Evolutionary conservation across 768 basidiomycete species (phyloP), one percentile per base, ranked within the genome.

Genomic region (Suillus hirtellus): DNA sequence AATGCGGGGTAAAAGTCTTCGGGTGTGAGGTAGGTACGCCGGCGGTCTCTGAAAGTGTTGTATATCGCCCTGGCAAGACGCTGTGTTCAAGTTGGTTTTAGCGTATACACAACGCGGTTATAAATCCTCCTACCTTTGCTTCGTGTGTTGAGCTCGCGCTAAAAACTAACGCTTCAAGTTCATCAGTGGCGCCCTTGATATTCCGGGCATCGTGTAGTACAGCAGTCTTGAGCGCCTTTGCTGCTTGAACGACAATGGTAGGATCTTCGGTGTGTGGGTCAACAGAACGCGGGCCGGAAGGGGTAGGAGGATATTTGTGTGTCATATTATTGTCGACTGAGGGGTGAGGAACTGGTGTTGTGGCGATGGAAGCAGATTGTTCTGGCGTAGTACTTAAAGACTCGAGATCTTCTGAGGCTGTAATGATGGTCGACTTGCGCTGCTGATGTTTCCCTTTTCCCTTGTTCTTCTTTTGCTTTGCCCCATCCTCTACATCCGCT

Each of bases 151-250:
- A 86, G 62, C 78, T 81, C 58, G 89, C 79, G 68, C 83, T 79
- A 81, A 85, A 86, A 15, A 75, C 75, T 62, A 87, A 69, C 50
- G 77, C 78, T 17, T 70, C 80, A 40, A 75, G 72, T 27, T 76
- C 78, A 42, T 80, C 77, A 34, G 78, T 79, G 19, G 78, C 78
- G 12, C 88, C 86, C 59, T 75, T 78, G 63, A 92, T 79, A 68
- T 90, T 89, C 17, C 90, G 82, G 35, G 90, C 90, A 73, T 92
- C 90, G 68, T 92, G 90, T 47, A 92, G 73, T 8, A 91, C 80
- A 1, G 87, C 88, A n/a, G 82, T 81, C 75, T 86, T 90, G 46
- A 92, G 65, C 11, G 79, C 85, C 70, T 84, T 89, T 1, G 87
- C 90, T 11, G 89, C 89, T 42, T 82, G 79, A 21, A 82, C 73